Conservation (phyloP, 2,329 filamentous ascomycete genomes). For the Hymenoscyphus fraxineus region DNA sequence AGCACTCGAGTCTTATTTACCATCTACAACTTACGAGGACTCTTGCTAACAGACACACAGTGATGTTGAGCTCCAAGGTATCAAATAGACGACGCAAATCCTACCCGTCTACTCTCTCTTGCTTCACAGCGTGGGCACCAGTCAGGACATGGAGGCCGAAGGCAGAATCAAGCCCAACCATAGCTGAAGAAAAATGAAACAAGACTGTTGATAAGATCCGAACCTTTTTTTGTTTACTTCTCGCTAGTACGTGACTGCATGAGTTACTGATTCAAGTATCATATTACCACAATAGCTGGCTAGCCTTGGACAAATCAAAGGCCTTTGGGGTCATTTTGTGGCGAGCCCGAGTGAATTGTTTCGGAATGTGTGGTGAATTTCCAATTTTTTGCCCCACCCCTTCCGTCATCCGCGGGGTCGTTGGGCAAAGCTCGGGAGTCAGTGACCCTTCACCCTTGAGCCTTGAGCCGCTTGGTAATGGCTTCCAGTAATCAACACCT, state of each 20-base stretch:
- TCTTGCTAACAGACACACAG: slow-evolving; percentile 39
- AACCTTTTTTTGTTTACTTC: neutral
- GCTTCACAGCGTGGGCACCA: slow-evolving; percentile 13
- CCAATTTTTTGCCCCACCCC: neutral
- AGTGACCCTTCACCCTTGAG: neutral
- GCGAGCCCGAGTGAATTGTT: neutral
- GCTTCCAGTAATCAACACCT: neutral
- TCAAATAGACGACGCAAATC: slow-evolving; percentile 42
- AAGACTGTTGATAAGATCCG: neutral
- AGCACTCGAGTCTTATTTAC: slow-evolving; percentile 39
- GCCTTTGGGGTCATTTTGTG: no score
- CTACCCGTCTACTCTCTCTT: slow-evolving; percentile 7
- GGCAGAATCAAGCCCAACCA: slow-evolving; percentile 9
- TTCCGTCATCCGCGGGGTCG: neutral
- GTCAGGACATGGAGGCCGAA: slow-evolving; percentile 15
- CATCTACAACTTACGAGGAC: neutral
- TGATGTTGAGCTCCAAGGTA: slow-evolving; percentile 65
- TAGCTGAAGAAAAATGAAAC: neutral
- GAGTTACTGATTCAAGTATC: no score
- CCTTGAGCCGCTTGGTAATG: neutral
- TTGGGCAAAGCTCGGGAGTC: neutral
- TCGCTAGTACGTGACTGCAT: neutral
- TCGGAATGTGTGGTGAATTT: neutral
- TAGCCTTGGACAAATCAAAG: no score
- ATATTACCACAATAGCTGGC: no score